These are phyloP conservation scores for Mortierella antarctica DNA, from an alignment of 192 early-diverging fungal species.

Conservation along the genomic window DNA sequence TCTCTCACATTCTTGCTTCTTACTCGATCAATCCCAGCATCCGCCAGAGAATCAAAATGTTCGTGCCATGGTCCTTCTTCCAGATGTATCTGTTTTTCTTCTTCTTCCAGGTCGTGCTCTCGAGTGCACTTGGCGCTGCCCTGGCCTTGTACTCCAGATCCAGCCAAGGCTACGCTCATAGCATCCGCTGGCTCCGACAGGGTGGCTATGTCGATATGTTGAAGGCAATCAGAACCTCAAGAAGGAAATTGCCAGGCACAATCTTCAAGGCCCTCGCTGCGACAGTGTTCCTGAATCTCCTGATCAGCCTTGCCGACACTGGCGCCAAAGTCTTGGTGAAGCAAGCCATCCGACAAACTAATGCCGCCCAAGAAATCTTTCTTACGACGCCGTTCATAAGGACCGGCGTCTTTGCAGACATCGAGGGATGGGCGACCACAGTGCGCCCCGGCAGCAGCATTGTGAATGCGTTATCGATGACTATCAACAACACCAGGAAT, in stretches of 20 bases:
- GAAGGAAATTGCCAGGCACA: neutral
- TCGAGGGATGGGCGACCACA: too few species aligned
- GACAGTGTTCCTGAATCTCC: neutral
- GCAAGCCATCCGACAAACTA: too few species aligned
- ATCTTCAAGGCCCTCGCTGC: neutral
- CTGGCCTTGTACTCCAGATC: constrained; percentile 7
- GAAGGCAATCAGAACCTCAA: neutral
- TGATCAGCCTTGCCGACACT: too few species aligned
- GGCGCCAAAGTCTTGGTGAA: too few species aligned
- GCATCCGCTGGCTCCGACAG: constrained; percentile 15
- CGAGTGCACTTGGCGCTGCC: neutral
- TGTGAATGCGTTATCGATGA: too few species aligned
- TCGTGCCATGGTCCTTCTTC: neutral
- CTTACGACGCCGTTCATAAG: too few species aligned
- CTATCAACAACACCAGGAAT: too few species aligned
- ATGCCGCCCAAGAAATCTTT: too few species aligned
- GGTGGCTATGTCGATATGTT: constrained; percentile 19
- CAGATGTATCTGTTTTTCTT: neutral
- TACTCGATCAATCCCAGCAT: too few species aligned
- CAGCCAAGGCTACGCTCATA: constrained; percentile 3
- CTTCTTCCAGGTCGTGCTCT: neutral
- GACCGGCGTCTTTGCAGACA: too few species aligned
- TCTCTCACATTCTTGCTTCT: too few species aligned
- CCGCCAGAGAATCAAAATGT: neutral
- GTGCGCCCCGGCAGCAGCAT: too few species aligned